phyloP scores from a whole-genome alignment of 2,329 filamentous ascomycete genomes.

The Myriosclerotinia duriaeana region DNA sequence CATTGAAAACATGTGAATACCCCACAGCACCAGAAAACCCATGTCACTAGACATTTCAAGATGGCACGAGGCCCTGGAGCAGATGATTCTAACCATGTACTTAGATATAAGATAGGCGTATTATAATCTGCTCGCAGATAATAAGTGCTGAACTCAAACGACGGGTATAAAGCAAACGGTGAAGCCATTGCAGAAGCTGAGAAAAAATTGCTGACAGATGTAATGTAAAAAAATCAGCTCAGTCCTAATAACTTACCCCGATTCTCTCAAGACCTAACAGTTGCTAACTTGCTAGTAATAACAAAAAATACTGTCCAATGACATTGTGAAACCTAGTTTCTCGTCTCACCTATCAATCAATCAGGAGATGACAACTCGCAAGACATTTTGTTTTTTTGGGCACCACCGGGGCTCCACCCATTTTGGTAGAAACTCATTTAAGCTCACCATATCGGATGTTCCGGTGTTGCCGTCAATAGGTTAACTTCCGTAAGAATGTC shows the following conservation, averaged over 20 bases:
- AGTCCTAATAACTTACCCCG: neutral
- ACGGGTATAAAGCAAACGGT: neutral
- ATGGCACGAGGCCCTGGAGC: too few species aligned
- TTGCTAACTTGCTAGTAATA: neutral
- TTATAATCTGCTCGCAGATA: neutral
- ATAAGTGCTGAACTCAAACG: too few species aligned
- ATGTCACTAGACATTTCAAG: too few species aligned
- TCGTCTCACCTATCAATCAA: neutral
- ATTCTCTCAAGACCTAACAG: too few species aligned
- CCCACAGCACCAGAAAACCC: too few species aligned
- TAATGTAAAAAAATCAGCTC: neutral
- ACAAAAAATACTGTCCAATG: neutral
- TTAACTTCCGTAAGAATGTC: neutral
- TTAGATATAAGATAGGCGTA: too few species aligned
- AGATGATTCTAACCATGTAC: too few species aligned
- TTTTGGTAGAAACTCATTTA: neutral
- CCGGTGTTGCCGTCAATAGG: neutral
- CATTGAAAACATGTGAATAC: too few species aligned
- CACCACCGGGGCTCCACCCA: neutral
- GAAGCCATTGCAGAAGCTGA: neutral
- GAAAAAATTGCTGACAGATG: neutral
- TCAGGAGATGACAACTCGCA: neutral
- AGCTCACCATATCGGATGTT: neutral
- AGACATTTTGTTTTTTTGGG: neutral
- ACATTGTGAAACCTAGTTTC: neutral